Base-by-base conservation (phyloP, 257 asterid species). In the Solanum piurae region DNA sequence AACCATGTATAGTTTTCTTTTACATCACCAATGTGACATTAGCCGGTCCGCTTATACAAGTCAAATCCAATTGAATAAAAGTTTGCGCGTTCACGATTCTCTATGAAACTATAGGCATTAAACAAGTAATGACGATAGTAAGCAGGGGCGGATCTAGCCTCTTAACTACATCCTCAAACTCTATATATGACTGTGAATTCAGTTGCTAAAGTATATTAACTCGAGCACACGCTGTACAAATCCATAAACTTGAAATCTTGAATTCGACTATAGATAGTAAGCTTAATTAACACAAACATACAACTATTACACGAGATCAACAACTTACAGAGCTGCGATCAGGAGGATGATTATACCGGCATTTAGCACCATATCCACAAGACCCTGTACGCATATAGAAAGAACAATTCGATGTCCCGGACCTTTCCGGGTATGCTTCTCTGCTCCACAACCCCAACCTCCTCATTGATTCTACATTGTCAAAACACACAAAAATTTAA, bases 261-360 rank as follows among this genome's bases (percentile, higher is more conserved):
- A 27, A 42, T 77, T 18, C 3, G 13, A 5, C 12, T 23, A 7
- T 8, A 21, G 33, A 37, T 31, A 31, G 29, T 12, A 38, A n/a
- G 64, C 31, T 74, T 74, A 73, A 73, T 33, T 34, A 86, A 40
- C 46, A 42, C 77, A 68, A 64, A 27, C 34, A 82, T 2, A 66
- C 86, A 75, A 5, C 72, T 62, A 86, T 46, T 36, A 27, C 10
- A 31, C 27, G 74, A 68, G 34, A 82, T 80, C 52, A 36, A 74
- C 75, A 74, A 83, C 95, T 89, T 87, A 96, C 99, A 74, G 93
- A 88, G 93, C 86, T 87, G 9, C 94, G 95, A 93, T 96, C 93
- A 72, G 89, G 95, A 44, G 99, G 99, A 90, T 96, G 99, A 89
- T 93, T 94, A 89, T 89, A 96, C 83, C 98, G 97, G 92, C 99